Conservation (phyloP, 2,329 filamentous ascomycete species). For the Botrytis galanthina region DNA sequence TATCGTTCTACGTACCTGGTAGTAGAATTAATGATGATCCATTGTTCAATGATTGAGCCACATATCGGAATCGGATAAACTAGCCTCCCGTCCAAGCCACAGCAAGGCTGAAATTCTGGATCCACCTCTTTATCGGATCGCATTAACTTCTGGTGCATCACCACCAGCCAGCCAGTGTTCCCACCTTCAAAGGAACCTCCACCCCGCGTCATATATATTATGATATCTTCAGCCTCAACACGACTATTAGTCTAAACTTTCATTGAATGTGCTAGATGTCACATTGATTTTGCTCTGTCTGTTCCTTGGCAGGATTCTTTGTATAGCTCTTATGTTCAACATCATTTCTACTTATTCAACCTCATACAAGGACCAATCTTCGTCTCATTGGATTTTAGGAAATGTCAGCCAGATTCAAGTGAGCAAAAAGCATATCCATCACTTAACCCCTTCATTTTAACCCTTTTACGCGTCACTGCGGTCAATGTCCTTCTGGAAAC, state of each 20-base stretch:
- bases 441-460: background rate
- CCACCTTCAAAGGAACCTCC: slow-evolving; percentile 3
- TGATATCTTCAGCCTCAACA: slow-evolving; percentile 9
- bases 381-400: slow-evolving; percentile 26
- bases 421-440: slow-evolving; percentile 22
- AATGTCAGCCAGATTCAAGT: slow-evolving; percentile 38
- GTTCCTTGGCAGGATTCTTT: background rate
- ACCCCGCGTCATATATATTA: slow-evolving; percentile 6
- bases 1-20: too few species aligned
- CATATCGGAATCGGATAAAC: slow-evolving; percentile 13
- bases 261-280: background rate
- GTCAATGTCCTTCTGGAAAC: background rate
- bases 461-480: background rate
- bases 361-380: slow-evolving; percentile 24
- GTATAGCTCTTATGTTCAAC: background rate
- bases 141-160: slow-evolving; percentile 9
- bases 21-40: slow-evolving; percentile 7
- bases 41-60: slow-evolving; percentile 6
- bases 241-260: background rate
- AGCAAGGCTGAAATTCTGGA: slow-evolving; percentile 10
- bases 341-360: background rate
- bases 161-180: background rate
- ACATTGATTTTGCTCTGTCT: background rate
- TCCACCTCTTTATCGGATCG: slow-evolving; percentile 19
- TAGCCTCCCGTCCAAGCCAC: background rate